Evolutionary conservation across 2,329 filamentous ascomycete species (phyloP).

Genomic region (Bretziella fagacearum): DNA sequence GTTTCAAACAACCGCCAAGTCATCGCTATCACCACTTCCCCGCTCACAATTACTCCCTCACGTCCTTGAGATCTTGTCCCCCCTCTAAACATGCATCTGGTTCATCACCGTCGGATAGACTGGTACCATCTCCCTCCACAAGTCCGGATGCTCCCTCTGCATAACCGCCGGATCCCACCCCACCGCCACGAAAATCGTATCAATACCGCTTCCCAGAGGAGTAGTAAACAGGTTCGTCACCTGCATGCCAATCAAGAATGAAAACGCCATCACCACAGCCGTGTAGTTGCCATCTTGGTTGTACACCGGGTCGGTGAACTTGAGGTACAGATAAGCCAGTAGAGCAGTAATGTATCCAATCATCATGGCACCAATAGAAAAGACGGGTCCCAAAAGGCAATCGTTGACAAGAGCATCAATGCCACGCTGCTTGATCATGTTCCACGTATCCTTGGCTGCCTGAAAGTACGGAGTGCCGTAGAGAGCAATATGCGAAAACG

Average conservation of each 20-base stretch:
- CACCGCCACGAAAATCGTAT: slow-evolving; percentile 75
- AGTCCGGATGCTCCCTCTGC: slow-evolving; percentile 61
- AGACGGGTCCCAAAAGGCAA: slow-evolving; percentile 58
- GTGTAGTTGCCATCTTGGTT: slow-evolving; percentile 54
- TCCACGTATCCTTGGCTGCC: slow-evolving; percentile 80
- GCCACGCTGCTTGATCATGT: slow-evolving; percentile 78
- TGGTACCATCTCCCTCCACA: slow-evolving; percentile 61
- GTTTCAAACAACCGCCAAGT: background rate
- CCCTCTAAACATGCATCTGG: slow-evolving; percentile 46
- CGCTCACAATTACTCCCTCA: background rate
- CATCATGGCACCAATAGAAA: slow-evolving; percentile 65
- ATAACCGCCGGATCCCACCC: slow-evolving; percentile 56
- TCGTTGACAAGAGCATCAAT: slow-evolving; percentile 83
- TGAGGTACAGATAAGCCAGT: slow-evolving; percentile 71
- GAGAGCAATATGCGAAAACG: slow-evolving; percentile 80
- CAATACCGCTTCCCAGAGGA: slow-evolving; percentile 71
- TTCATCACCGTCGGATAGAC: slow-evolving; percentile 75
- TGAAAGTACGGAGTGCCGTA: slow-evolving; percentile 80
- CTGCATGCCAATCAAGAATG: slow-evolving; percentile 80
- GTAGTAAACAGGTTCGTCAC: slow-evolving; percentile 81
- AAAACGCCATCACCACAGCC: slow-evolving; percentile 62
- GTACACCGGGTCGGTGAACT: slow-evolving; percentile 65
- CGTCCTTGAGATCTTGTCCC: background rate
- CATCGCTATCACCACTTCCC: background rate
- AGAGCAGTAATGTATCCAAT: slow-evolving; percentile 70